Conservation (phyloP, 164 flowering plant genomes). For the Annona squamosa region DNA sequence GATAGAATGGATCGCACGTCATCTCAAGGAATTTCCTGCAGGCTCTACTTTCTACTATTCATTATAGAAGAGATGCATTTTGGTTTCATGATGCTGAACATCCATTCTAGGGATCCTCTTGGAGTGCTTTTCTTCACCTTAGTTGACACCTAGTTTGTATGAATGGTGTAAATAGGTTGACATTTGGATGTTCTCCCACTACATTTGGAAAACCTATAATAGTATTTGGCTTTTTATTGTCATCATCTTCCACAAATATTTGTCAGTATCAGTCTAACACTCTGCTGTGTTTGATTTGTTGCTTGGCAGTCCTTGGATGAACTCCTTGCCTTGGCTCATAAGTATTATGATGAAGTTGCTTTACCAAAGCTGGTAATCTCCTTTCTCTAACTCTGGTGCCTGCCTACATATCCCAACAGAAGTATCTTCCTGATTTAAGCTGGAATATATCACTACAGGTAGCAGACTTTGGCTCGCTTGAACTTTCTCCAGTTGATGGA, state of each 20-base stretch:
- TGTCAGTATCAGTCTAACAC: not conserved
- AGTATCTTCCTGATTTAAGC: slow-evolving; percentile 4
- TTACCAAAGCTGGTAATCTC: slow-evolving; percentile 80
- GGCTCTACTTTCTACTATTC: not conserved
- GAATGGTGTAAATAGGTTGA: not conserved
- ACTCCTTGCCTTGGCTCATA: slow-evolving; percentile 55
- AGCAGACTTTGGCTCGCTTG: slow-evolving; percentile 89
- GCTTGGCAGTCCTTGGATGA: slow-evolving; percentile 62
- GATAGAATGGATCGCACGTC: not conserved
- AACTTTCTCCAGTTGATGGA: slow-evolving; percentile 96
- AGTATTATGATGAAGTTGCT: slow-evolving; percentile 79
- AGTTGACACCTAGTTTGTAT: not conserved
- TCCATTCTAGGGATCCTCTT: not conserved
- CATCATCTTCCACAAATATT: not conserved
- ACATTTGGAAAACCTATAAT: no score
- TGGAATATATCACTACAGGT: slow-evolving; percentile 38
- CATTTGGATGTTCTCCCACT: not conserved
- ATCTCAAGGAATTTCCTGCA: not conserved
- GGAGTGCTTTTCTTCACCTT: not conserved
- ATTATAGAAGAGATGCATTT: not conserved
- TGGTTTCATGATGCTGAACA: not conserved
- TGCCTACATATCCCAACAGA: slow-evolving; percentile 6
- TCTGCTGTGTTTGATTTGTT: slow-evolving; percentile 2
- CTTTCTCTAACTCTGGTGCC: not conserved
- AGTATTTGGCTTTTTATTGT: not conserved